phyloP scores from a whole-genome alignment of 306 rosid genomes.

The Ochetophila trinervis region DNA sequence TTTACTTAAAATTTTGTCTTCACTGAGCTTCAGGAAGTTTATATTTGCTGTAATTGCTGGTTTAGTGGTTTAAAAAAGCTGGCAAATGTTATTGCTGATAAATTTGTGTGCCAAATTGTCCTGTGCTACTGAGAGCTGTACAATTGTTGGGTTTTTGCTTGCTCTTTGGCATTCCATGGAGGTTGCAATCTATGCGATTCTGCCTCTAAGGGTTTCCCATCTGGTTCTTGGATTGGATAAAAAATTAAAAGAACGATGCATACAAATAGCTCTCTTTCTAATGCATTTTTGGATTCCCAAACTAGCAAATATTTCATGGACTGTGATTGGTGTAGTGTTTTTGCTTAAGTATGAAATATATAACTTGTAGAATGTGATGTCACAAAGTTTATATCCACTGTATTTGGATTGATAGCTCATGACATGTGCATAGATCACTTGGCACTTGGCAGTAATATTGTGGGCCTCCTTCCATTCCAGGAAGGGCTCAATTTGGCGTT shows the following conservation, averaged over 20 bases:
- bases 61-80: background rate
- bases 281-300: slow-evolving; percentile 5
- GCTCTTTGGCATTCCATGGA: background rate
- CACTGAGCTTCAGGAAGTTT: too few species aligned
- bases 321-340: background rate
- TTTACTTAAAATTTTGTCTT: too few species aligned
- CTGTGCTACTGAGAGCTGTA: background rate
- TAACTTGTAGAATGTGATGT: background rate
- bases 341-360: background rate
- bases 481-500: background rate
- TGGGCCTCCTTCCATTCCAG: background rate
- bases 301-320: background rate
- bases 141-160: background rate
- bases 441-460: background rate
- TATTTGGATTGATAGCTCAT: background rate
- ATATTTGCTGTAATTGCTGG: too few species aligned
- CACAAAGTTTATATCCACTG: background rate
- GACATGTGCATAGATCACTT: slow-evolving; percentile 1
- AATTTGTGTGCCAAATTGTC: background rate
- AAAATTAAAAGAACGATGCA: background rate
- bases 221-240: background rate
- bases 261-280: background rate
- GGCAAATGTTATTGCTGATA: background rate
- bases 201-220: background rate
- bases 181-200: background rate